A percentile compares a stretch with the other conserved stretches of the same genome.
Conservation (phyloP, 2,329 filamentous ascomycete species). For the Thelonectria blattea region DNA sequence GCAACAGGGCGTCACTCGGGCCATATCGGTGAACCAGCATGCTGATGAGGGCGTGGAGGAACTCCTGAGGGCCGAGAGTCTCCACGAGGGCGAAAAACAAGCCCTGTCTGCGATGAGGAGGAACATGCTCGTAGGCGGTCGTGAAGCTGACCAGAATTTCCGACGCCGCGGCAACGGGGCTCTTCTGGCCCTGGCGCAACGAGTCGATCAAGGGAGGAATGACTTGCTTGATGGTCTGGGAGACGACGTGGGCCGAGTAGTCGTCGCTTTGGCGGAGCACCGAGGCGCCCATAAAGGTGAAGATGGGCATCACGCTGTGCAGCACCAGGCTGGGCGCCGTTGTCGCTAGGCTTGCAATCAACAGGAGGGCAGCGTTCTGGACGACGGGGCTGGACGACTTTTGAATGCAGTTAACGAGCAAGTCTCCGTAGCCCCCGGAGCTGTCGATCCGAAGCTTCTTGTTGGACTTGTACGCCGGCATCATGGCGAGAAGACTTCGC, state of each 20-base stretch:
- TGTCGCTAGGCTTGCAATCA: slow-evolving; percentile 85
- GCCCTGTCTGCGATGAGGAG: slow-evolving; percentile 79
- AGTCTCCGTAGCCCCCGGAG: slow-evolving; percentile 81
- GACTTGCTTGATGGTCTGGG: slow-evolving; percentile 92
- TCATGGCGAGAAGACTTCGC: slow-evolving; percentile 80
- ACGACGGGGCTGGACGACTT: slow-evolving; percentile 91
- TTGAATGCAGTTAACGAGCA: slow-evolving; percentile 93
- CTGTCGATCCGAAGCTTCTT: slow-evolving; percentile 72
- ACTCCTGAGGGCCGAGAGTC: slow-evolving; percentile 84
- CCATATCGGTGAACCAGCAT: slow-evolving; percentile 93
- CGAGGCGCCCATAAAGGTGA: slow-evolving; percentile 95
- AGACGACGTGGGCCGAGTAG: slow-evolving; percentile 94
- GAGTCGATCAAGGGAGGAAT: slow-evolving; percentile 90
- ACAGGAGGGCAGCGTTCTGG: slow-evolving; percentile 86
- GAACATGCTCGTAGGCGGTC: slow-evolving; percentile 95
- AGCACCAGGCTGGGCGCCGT: slow-evolving; percentile 90
- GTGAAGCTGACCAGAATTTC: slow-evolving; percentile 96
- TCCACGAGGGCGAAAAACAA: slow-evolving; percentile 86
- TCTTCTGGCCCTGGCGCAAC: slow-evolving; percentile 79
- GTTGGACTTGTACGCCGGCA: slow-evolving; percentile 74
- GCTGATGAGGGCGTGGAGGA: slow-evolving; percentile 83
- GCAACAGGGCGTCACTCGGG: slow-evolving; percentile 72
- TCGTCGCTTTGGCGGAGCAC: slow-evolving; percentile 93
- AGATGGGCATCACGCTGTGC: slow-evolving; percentile 98
- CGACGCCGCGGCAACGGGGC: slow-evolving; percentile 79